phyloP scores from a whole-genome alignment of 257 asterid genomes.

The Capsicum baccatum region DNA sequence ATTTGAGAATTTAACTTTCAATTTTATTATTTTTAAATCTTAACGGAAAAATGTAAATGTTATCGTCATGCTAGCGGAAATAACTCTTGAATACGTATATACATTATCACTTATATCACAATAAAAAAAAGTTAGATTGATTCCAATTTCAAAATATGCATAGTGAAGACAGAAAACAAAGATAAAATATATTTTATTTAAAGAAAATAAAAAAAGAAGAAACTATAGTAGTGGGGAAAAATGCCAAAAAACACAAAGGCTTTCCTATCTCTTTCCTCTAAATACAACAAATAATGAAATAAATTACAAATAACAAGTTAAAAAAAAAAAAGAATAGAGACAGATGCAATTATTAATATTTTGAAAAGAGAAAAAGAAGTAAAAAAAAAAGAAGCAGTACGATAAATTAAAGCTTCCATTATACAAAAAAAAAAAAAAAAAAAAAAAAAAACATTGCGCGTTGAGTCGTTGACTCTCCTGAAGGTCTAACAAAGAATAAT shows the following conservation, averaged over 20 bases:
- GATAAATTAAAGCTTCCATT: too few species aligned
- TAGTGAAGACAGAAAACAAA: neutral
- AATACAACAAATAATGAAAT: slow-evolving; percentile 24
- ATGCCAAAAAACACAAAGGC: slow-evolving; percentile 11
- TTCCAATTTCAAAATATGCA: neutral
- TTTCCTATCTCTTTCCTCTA: slow-evolving; percentile 29
- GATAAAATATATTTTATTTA: neutral
- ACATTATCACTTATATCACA: neutral
- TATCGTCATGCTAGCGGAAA: neutral
- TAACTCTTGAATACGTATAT: neutral
- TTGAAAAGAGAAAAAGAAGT: too few species aligned
- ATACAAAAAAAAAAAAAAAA: too few species aligned
- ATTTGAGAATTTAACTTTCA: too few species aligned
- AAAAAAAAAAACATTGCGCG: too few species aligned
- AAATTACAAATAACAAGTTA: neutral
- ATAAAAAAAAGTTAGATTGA: neutral
- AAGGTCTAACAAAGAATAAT: too few species aligned
- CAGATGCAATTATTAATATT: neutral
- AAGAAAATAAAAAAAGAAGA: neutral
- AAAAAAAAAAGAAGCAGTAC: too few species aligned
- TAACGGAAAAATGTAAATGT: neutral
- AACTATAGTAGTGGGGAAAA: neutral
- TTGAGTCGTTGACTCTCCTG: too few species aligned
- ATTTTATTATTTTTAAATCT: neutral
- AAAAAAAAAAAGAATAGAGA: neutral